Base-by-base conservation (phyloP, 192 early-diverging fungal genomes). In the Gryganskiella cystojenkinii region DNA sequence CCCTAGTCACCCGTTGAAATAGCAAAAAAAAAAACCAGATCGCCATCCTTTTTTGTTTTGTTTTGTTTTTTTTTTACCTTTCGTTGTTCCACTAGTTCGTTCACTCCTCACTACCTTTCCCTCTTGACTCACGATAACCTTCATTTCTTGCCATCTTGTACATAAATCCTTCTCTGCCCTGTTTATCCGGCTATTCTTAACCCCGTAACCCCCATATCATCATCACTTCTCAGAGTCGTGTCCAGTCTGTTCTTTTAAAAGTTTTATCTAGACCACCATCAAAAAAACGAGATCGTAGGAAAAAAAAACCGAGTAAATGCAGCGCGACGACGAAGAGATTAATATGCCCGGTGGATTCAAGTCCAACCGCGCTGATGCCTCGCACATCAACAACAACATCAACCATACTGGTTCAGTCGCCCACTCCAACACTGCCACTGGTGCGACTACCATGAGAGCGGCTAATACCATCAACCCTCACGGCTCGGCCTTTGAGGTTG, bases 291-390 rank as follows among this genome's bases (percentile, higher is more conserved):
- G n/a, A n/a, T n/a, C n/a, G n/a, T n/a, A n/a, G n/a, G n/a, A n/a
- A n/a, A n/a, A n/a, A n/a, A n/a, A n/a, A n/a, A n/a, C n/a, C n/a
- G n/a, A 55, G 24, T 17, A 31, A 56, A 75, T 75, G 72, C 72
- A 75, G 28, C 52, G 59, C 17, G 59, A 67, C 33, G 53, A 56
- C 11, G 43, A 50, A 4, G 51, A 49, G 33, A 27, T 62, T 20
- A 35, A 61, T 34, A 75, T 67, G 64, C 72, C 71, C n/a, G 72
- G 72, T 47, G 58, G 52, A 9, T 75, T 62, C 64, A 75, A 75
- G 20, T 17, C 31, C 13, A 42, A 20, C 46, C 30, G 61, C 19
- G 37, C 14, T 10, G 34, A 34, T 49, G 17, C 50, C 31, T n/a
- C 27, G 7, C 53, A 44, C 31, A 35, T 10, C 11, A 42, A 40